Evolutionary conservation across 257 asterid species (phyloP).

Genomic region (Solanum sitiens): DNA sequence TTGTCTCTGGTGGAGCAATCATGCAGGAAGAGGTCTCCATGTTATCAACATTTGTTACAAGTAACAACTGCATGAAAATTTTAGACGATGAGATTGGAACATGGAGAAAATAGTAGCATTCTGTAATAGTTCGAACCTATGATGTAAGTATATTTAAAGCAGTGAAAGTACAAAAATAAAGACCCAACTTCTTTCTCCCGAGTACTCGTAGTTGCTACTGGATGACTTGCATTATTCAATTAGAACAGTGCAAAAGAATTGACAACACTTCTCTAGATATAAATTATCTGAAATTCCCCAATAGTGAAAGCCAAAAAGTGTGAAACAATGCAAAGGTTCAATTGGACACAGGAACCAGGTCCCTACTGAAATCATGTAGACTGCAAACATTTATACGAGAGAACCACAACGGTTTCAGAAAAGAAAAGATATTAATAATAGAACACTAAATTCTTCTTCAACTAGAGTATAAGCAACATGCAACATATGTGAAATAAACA

Average conservation of each 20-base stretch:
- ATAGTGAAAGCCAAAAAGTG: neutral
- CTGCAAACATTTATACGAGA: neutral
- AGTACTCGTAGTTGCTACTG: neutral
- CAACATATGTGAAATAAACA: neutral
- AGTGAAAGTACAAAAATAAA: neutral
- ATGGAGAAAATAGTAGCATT: neutral
- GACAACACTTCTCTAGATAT: neutral
- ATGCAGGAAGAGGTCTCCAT: neutral
- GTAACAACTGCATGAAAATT: neutral
- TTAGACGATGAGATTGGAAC: neutral
- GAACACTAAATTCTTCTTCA: neutral
- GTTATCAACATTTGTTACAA: neutral
- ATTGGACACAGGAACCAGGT: neutral
- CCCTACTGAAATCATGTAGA: neutral
- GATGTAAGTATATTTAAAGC: neutral
- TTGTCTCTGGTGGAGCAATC: slow-evolving; percentile 2
- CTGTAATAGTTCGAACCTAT: neutral
- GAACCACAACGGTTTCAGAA: neutral
- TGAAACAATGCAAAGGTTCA: neutral
- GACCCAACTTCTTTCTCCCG: neutral
- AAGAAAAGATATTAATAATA: neutral
- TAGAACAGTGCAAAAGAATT: neutral
- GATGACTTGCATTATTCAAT: neutral
- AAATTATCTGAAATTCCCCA: neutral
- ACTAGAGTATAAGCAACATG: neutral